These are phyloP conservation scores for Vitis hybrid DNA, from an alignment of 177 flowering plant species.

Conservation along the genomic window DNA sequence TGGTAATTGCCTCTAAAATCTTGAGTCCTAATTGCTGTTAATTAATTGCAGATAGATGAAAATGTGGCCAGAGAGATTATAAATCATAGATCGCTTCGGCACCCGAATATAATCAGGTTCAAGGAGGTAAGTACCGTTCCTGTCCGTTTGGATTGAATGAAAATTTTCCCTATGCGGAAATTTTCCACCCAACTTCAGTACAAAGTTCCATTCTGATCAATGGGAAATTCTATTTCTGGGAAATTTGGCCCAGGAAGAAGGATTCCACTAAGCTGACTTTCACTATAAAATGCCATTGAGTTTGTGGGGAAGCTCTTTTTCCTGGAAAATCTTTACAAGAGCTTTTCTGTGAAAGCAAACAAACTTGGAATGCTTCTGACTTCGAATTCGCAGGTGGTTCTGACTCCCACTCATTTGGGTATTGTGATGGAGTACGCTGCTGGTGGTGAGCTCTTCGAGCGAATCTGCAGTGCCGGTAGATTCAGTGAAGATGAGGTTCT, in stretches of 20 bases:
- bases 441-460: slow-evolving; percentile 47
- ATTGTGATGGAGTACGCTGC: slow-evolving; percentile 54
- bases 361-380: background rate
- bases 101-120: slow-evolving; percentile 53
- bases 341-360: no score
- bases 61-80: slow-evolving; percentile 60
- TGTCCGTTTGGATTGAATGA: background rate
- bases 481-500: slow-evolving; percentile 51
- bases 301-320: no score
- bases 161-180: no score
- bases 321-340: no score
- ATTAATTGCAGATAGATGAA: slow-evolving; percentile 42
- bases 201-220: no score
- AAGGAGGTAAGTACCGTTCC: slow-evolving; percentile 33
- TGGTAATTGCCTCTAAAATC: background rate
- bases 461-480: slow-evolving; percentile 46
- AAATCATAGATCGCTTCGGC: slow-evolving; percentile 50
- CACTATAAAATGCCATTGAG: no score
- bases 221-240: no score
- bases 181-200: no score
- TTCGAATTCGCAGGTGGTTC: slow-evolving; percentile 29
- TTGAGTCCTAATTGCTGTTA: background rate
- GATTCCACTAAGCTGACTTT: no score
- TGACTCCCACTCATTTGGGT: slow-evolving; percentile 49
- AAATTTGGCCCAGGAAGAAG: no score